Evolutionary conservation across 352 stramenopile species (phyloP).

Genomic region (Phytophthora ohioensis): DNA sequence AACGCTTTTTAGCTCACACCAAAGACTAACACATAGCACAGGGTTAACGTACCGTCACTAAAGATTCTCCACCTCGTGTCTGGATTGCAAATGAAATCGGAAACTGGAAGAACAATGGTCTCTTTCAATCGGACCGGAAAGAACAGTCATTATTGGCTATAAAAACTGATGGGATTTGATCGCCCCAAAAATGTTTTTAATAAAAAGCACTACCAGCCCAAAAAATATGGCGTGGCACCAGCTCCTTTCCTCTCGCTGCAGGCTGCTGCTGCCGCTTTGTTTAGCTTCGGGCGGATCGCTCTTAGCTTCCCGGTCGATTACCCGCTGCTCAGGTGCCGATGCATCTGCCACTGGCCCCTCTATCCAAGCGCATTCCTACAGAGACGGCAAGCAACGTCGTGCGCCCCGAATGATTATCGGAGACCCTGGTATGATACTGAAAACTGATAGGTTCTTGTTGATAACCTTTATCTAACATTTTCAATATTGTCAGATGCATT

Average conservation of each 20-base stretch:
- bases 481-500: constrained; percentile 55
- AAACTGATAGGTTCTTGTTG: background rate
- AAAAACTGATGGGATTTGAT: no score
- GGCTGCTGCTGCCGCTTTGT: constrained; percentile 21
- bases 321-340: constrained; percentile 20
- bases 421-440: constrained; percentile 47
- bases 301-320: constrained; percentile 5
- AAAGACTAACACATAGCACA: no score
- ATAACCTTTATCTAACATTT: background rate
- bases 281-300: constrained; percentile 13
- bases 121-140: no score
- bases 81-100: no score
- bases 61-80: no score
- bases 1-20: no score
- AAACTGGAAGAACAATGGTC: no score
- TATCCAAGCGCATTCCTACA: constrained; percentile 29
- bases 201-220: background rate
- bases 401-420: constrained; percentile 39
- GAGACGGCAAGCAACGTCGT: constrained; percentile 24
- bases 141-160: no score
- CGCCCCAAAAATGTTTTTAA: no score
- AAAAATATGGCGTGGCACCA: constrained; percentile 15
- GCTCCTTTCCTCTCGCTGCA: background rate
- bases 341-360: background rate
- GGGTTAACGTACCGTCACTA: no score